These are phyloP conservation scores for Rhodotorula sp. DNA, from an alignment of 1,284 basidiomycete species.

Conservation along the genomic window DNA sequence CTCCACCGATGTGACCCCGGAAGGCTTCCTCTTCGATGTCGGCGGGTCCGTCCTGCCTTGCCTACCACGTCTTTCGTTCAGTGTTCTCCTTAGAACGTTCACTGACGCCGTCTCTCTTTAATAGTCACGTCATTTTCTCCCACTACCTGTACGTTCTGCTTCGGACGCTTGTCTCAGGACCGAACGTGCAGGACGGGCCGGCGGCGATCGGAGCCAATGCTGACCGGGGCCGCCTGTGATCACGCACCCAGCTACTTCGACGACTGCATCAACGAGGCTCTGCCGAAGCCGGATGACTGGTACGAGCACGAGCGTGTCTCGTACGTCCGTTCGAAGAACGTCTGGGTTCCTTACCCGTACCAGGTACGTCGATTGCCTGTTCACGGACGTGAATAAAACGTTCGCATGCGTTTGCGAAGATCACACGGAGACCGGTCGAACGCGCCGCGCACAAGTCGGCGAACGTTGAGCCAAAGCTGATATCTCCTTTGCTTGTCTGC, in stretches of 20 bases:
- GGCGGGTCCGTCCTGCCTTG: slow-evolving; percentile 45
- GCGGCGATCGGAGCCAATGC: not conserved
- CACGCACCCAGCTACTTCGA: slow-evolving; percentile 53
- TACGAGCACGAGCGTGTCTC: slow-evolving; percentile 58
- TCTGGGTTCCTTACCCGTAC: slow-evolving; percentile 57
- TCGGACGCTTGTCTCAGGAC: not conserved
- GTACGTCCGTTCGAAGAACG: slow-evolving; percentile 56
- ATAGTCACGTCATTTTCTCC: slow-evolving; percentile 59
- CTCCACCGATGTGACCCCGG: slow-evolving; percentile 55
- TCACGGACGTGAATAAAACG: not conserved
- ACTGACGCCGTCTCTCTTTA: not conserved
- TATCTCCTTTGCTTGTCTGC: slow-evolving; percentile 21
- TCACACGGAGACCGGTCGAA: too few relatives aligned
- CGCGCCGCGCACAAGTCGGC: too few relatives aligned
- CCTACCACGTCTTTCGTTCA: not conserved
- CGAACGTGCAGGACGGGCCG: not conserved
- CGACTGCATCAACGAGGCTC: slow-evolving; percentile 56
- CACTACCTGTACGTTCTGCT: slow-evolving; percentile 52
- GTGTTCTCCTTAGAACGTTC: not conserved
- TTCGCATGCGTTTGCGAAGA: too few relatives aligned
- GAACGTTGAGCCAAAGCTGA: not conserved
- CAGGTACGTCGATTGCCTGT: slow-evolving; percentile 34
- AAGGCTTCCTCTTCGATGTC: slow-evolving; percentile 60
- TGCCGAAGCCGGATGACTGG: slow-evolving; percentile 56
- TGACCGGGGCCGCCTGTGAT: not conserved